Evolutionary conservation across 106 monocot genomes (phyloP).

Genomic region (Dendrobium catenatum): DNA sequence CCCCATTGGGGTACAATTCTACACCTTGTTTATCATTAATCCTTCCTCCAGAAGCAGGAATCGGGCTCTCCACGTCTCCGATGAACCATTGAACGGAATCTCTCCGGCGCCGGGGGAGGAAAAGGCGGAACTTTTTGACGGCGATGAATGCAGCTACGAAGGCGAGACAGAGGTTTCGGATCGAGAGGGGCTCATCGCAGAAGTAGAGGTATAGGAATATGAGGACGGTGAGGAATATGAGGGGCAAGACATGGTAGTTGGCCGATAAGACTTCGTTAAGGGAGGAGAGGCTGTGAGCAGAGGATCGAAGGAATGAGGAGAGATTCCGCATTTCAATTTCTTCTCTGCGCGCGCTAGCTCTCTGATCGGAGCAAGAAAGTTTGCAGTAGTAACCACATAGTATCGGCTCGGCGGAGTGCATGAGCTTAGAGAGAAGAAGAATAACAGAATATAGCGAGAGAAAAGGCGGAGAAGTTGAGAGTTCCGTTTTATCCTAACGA

Average conservation of each 20-base stretch:
- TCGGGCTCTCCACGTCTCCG: conserved; percentile 24
- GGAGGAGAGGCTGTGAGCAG: conserved; percentile 26
- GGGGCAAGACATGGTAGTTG: background rate
- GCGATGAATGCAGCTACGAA: conserved; percentile 2
- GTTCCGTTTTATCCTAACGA: too few species aligned
- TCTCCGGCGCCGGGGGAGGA: background rate
- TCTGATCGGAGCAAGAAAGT: too few species aligned
- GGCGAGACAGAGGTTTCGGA: conserved; percentile 15
- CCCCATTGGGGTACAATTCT: conserved; percentile 44
- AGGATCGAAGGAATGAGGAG: conserved; percentile 45
- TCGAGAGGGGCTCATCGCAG: background rate
- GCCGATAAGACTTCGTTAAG: background rate
- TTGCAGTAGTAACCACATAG: too few species aligned
- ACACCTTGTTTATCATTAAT: conserved; percentile 15
- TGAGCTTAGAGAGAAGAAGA: too few species aligned
- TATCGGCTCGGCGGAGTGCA: too few species aligned
- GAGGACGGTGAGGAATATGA: background rate
- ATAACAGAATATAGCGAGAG: too few species aligned
- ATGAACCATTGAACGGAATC: conserved; percentile 51
- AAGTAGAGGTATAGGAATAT: conserved; percentile 12
- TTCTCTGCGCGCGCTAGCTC: too few species aligned
- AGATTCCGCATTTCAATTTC: too few species aligned
- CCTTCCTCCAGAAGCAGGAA: background rate
- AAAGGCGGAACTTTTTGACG: background rate
- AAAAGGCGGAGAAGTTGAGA: too few species aligned